Conservation (phyloP, 2,329 filamentous ascomycete genomes). For the Cordyceps cicadae region DNA sequence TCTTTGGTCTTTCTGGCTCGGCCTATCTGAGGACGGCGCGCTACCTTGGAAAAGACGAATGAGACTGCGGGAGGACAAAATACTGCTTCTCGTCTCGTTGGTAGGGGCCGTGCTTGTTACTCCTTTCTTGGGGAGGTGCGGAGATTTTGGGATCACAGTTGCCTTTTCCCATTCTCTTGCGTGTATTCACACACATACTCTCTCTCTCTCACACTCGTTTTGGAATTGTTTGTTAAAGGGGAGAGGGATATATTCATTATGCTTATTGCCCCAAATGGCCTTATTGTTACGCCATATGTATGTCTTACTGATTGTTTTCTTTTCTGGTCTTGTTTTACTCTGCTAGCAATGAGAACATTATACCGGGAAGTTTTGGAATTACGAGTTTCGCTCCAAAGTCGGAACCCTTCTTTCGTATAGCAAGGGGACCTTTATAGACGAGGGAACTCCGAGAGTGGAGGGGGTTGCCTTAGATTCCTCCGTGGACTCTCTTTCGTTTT, state of each 20-base stretch:
- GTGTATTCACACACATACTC: neutral
- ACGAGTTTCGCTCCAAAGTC: neutral
- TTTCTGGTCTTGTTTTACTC: conserved; percentile 3
- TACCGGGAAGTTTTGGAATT: neutral
- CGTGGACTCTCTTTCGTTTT: neutral
- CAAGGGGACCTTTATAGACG: no score
- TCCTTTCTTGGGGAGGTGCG: conserved; percentile 13
- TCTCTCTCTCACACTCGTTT: neutral
- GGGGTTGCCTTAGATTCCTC: neutral
- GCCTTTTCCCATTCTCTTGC: neutral
- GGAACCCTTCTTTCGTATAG: no score
- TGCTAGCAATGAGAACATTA: neutral
- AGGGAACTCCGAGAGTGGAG: no score
- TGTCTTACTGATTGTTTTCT: conserved; percentile 1
- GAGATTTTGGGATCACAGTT: neutral
- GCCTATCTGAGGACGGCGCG: no score
- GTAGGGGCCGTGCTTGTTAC: neutral
- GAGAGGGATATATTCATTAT: neutral
- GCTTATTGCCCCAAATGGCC: neutral
- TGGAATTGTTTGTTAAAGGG: conserved; percentile 7
- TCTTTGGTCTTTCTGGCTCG: no score
- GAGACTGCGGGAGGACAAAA: neutral
- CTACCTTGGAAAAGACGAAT: neutral
- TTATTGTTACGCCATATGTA: neutral
- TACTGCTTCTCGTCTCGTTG: neutral